phyloP scores from a whole-genome alignment of 2,329 filamentous ascomycete genomes.

The Rhexocercosporidium sp. region DNA sequence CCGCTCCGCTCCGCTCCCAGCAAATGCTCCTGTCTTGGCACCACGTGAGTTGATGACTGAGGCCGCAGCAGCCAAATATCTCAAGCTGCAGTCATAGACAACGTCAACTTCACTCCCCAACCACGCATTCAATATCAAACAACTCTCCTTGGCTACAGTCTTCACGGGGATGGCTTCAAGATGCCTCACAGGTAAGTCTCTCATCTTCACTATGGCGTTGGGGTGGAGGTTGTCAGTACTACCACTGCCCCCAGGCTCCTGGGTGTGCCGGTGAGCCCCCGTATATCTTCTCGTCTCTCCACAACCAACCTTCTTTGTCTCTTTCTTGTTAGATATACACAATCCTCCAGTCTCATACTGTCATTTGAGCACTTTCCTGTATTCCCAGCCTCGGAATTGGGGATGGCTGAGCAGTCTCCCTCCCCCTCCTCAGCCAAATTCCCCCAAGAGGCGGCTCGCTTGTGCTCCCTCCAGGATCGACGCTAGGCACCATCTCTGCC shows the following conservation, averaged over 20 bases:
- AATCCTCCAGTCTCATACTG: slow-evolving; percentile 7
- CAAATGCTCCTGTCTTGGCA: neutral
- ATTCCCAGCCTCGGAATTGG: neutral
- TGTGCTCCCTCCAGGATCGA: slow-evolving; percentile 22
- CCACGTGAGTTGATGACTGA: slow-evolving; percentile 15
- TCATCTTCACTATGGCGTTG: slow-evolving; percentile 28
- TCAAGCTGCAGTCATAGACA: neutral
- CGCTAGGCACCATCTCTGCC: slow-evolving; percentile 20
- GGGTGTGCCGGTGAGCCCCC: neutral
- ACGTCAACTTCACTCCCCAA: slow-evolving; percentile 22
- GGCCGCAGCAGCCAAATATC: slow-evolving; percentile 14
- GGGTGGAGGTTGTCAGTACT: slow-evolving; percentile 30
- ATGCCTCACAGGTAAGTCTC: slow-evolving; percentile 24
- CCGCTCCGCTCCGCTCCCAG: too few relatives aligned
- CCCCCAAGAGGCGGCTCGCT: slow-evolving; percentile 26
- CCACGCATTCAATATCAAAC: slow-evolving; percentile 30
- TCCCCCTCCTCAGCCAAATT: slow-evolving; percentile 13
- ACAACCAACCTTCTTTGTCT: slow-evolving; percentile 17
- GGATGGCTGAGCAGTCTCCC: slow-evolving; percentile 20
- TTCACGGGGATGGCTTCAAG: slow-evolving; percentile 11
- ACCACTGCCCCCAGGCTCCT: slow-evolving; percentile 20
- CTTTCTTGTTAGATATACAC: slow-evolving; percentile 9
- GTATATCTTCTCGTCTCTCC: slow-evolving; percentile 23
- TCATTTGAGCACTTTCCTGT: slow-evolving; percentile 15
- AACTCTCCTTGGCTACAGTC: slow-evolving; percentile 25